Evolutionary conservation across 495 filamentous ascomycete genomes (phyloP).

Genomic region (Lasiosphaeriaceae sp.): DNA sequence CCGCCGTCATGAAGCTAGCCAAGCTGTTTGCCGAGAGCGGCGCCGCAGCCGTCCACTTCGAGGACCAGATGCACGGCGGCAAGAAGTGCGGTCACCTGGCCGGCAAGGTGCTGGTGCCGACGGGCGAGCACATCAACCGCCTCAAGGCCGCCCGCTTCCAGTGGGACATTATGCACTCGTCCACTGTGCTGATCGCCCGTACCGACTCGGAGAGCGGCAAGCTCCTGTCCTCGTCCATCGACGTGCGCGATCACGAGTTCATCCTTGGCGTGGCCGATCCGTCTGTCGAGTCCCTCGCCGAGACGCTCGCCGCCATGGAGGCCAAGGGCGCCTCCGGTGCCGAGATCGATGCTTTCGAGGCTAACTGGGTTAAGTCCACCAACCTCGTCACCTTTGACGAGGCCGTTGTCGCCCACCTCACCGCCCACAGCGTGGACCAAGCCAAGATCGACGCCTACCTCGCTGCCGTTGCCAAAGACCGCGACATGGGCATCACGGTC

Average conservation of each 20-base stretch:
- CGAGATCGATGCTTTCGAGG: constrained; percentile 82
- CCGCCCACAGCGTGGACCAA: constrained; percentile 55
- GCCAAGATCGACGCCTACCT: constrained; percentile 64
- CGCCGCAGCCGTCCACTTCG: constrained; percentile 93
- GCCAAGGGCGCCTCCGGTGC: constrained; percentile 64
- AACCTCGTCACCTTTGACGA: constrained; percentile 90
- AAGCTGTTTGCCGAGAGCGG: constrained; percentile 99
- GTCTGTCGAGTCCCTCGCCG: constrained; percentile 70
- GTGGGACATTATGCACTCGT: constrained; percentile 96
- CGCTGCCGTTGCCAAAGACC: constrained; percentile 51
- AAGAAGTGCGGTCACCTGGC: constrained; percentile 99
- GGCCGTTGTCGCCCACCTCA: constrained; percentile 72
- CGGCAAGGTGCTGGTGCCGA: constrained; percentile 91
- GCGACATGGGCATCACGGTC: constrained; percentile 69
- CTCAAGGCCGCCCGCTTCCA: constrained; percentile 90
- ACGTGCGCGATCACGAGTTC: constrained; percentile 93
- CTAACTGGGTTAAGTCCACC: constrained; percentile 84
- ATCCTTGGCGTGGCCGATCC: constrained; percentile 80
- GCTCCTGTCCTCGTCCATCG: constrained; percentile 83
- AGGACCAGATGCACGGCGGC: constrained; percentile 94
- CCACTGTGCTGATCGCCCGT: constrained; percentile 92
- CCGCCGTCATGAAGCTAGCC: constrained; percentile 90
- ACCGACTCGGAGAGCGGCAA: constrained; percentile 94
- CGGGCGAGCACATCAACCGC: constrained; percentile 93
- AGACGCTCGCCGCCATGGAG: constrained; percentile 90